phyloP scores from a whole-genome alignment of 2,329 filamentous ascomycete species.

The Dactylellina cionopaga region DNA sequence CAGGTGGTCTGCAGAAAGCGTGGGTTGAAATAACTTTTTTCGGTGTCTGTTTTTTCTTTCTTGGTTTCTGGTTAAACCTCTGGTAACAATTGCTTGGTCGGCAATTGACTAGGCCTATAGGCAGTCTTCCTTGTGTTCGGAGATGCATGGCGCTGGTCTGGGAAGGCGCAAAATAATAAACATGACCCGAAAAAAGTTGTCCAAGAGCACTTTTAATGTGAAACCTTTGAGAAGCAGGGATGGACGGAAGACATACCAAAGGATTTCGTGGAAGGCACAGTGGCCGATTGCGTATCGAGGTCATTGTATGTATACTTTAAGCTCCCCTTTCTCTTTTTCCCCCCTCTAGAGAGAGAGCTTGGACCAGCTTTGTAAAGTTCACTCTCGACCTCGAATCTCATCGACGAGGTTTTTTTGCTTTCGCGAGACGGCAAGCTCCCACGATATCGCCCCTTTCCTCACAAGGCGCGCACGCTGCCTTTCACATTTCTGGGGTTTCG shows the following conservation, averaged over 20 bases:
- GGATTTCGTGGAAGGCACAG: constrained; percentile 28
- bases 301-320: background rate
- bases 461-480: background rate
- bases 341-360: constrained; percentile 4
- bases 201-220: constrained; percentile 38
- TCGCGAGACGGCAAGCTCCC: too few relatives aligned
- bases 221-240: constrained; percentile 46
- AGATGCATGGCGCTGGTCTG: constrained; percentile 15
- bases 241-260: constrained; percentile 35
- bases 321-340: background rate
- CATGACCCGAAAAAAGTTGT: constrained; percentile 12
- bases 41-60: constrained; percentile 1
- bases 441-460: background rate
- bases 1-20: background rate
- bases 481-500: constrained; percentile 25
- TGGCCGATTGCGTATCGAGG: constrained; percentile 27
- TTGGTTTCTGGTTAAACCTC: constrained; percentile 11
- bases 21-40: background rate
- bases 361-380: background rate
- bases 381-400: too few relatives aligned
- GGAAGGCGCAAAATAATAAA: constrained; percentile 35
- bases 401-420: too few relatives aligned
- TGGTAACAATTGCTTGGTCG: constrained; percentile 26
- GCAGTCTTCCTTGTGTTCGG: constrained; percentile 12
- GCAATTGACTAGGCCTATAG: background rate